Conservation (phyloP, 2,329 filamentous ascomycete species). For the Fusarium compactum region DNA sequence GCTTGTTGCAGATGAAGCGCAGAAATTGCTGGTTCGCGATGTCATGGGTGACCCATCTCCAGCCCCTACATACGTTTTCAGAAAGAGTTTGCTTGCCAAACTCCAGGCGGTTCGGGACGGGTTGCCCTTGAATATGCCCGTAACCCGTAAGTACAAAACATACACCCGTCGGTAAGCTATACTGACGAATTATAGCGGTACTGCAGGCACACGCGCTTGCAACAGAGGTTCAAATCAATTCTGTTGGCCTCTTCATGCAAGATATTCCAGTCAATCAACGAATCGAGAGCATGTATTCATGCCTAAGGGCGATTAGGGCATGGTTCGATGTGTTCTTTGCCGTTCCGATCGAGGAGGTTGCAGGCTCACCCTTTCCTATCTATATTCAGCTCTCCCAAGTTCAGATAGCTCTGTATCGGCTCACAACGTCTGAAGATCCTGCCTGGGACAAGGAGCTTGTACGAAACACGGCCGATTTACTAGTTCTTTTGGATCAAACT, state of each 20-base stretch:
- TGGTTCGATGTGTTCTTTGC: constrained; percentile 55
- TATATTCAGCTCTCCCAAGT: constrained; percentile 53
- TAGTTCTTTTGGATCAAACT: constrained; percentile 52
- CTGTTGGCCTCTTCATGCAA: constrained; percentile 51
- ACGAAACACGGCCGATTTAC: constrained; percentile 52
- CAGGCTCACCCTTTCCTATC: constrained; percentile 51
- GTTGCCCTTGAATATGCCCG: constrained; percentile 40
- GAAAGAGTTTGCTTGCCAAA: constrained; percentile 48
- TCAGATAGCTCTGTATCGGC: constrained; percentile 54
- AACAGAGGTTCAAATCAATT: constrained; percentile 51
- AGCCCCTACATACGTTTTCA: constrained; percentile 51
- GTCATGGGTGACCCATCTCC: constrained; percentile 44
- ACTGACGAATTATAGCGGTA: constrained; percentile 43
- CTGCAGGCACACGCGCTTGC: constrained; percentile 49
- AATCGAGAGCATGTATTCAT: constrained; percentile 54
- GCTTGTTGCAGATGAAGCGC: constrained; percentile 56
- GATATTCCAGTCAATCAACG: constrained; percentile 50
- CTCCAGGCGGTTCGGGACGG: constrained; percentile 46
- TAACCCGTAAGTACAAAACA: constrained; percentile 45
- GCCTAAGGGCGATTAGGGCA: constrained; percentile 51
- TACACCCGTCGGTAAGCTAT: neutral
- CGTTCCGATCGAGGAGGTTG: constrained; percentile 47
- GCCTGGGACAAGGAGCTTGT: constrained; percentile 57
- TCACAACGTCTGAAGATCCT: constrained; percentile 55
- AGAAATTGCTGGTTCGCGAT: constrained; percentile 50